Conservation (phyloP, 495 filamentous ascomycete genomes). For the Hypoxylon fuscum region DNA sequence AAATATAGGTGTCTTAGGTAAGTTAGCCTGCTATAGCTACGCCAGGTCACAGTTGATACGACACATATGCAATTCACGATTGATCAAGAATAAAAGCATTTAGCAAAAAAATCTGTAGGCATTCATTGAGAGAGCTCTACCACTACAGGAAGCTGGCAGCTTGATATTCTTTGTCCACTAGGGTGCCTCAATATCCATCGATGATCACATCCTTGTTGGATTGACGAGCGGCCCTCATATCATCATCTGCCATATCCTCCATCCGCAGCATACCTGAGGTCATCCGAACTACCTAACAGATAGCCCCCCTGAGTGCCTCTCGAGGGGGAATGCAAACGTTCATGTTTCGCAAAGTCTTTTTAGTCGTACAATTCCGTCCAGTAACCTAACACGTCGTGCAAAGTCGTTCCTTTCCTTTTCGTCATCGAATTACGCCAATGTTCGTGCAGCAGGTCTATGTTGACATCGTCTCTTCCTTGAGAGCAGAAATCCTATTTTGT, state of each 20-base stretch:
- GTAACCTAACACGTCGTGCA: conserved; percentile 36
- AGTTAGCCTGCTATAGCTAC: no score
- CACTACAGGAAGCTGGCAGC: no score
- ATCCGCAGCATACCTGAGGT: conserved; percentile 24
- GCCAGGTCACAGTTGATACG: no score
- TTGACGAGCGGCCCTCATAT: no score
- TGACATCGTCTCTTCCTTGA: conserved; percentile 40
- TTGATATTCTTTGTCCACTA: no score
- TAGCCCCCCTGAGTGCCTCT: conserved; percentile 15
- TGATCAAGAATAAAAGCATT: no score
- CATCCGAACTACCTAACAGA: conserved; percentile 17
- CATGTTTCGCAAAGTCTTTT: conserved; percentile 42
- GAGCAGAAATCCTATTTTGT: conserved; percentile 44
- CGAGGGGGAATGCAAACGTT: conserved; percentile 32
- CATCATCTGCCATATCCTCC: neutral
- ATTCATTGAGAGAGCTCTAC: no score
- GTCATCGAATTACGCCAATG: conserved; percentile 52
- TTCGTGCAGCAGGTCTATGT: conserved; percentile 52
- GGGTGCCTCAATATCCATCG: no score
- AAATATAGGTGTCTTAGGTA: no score
- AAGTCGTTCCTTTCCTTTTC: conserved; percentile 41
- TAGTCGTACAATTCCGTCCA: conserved; percentile 41
- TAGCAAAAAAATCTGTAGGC: no score
- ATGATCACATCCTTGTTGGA: no score
- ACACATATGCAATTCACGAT: no score